Evolutionary conservation across 1,139 yeast genomes (phyloP).

Genomic region (Yamadazyma pseudoaaseri): DNA sequence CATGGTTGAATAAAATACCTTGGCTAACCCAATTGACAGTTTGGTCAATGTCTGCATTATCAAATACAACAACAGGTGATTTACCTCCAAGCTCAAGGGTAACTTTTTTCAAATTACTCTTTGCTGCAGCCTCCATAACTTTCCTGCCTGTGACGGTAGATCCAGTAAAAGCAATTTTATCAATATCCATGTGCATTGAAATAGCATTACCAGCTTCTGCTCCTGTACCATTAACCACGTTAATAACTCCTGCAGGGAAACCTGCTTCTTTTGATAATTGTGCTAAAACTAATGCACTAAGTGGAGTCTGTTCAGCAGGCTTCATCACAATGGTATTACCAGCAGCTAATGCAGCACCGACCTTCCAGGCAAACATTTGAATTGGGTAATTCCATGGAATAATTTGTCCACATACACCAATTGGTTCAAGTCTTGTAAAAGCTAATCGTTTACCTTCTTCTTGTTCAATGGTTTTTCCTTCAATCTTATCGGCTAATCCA

Average conservation of each 20-base stretch:
- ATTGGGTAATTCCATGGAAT: constrained; percentile 41
- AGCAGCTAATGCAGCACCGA: constrained; percentile 34
- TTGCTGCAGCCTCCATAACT: constrained; percentile 33
- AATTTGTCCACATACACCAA: constrained; percentile 39
- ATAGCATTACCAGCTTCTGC: constrained; percentile 31
- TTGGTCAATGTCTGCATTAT: constrained; percentile 72
- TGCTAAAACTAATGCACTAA: constrained; percentile 32
- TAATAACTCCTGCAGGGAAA: constrained; percentile 34
- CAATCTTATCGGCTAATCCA: constrained; percentile 71
- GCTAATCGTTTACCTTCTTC: constrained; percentile 72
- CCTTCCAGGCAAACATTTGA: constrained; percentile 37
- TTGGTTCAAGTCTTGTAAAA: constrained; percentile 28
- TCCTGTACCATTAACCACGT: constrained; percentile 33
- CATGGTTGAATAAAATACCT: constrained; percentile 78
- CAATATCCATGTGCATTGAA: constrained; percentile 28
- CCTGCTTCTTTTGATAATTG: constrained; percentile 28
- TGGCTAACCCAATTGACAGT: constrained; percentile 84
- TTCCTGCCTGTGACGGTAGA: constrained; percentile 34
- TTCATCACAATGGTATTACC: constrained; percentile 36
- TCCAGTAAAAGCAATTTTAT: constrained; percentile 33
- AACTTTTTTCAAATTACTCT: constrained; percentile 57
- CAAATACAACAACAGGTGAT: constrained; percentile 70
- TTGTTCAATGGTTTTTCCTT: constrained; percentile 58
- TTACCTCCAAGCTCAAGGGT: constrained; percentile 92
- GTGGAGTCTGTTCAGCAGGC: constrained; percentile 35